These are phyloP conservation scores for Pharus latifolius DNA, from an alignment of 176 grass and related monocot species.

Conservation along the genomic window DNA sequence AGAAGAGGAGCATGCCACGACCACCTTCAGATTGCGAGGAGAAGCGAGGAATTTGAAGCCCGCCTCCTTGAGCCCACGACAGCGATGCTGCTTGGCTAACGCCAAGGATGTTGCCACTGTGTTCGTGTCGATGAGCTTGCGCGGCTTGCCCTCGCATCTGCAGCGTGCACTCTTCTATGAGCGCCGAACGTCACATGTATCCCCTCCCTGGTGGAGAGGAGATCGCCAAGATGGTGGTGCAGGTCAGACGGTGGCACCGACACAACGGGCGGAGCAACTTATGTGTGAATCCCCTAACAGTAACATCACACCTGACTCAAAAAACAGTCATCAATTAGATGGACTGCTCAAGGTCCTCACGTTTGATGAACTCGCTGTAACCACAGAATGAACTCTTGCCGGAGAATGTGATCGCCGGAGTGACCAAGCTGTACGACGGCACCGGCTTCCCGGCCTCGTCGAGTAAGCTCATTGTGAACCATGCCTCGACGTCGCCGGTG, in stretches of 20 bases:
- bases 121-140: neutral
- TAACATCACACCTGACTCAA: neutral
- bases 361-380: neutral
- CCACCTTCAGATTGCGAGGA: neutral
- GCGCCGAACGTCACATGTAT: neutral
- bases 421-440: neutral
- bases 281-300: neutral
- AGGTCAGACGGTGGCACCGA: neutral
- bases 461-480: neutral
- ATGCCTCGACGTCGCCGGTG: neutral
- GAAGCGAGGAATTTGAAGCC: slow-evolving; percentile 22
- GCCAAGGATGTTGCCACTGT: neutral
- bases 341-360: neutral
- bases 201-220: neutral
- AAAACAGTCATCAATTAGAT: neutral
- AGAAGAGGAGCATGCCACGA: neutral
- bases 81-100: slow-evolving; percentile 15
- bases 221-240: neutral
- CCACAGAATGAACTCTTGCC: neutral
- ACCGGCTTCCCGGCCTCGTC: neutral
- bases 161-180: slow-evolving; percentile 4
- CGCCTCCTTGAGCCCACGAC: slow-evolving; percentile 13
- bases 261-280: too few species aligned
- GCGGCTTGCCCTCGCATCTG: slow-evolving; percentile 17
- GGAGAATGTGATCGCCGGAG: neutral